phyloP scores from a whole-genome alignment of 805 yeast genomes.

The Candida nanaspora region DNA sequence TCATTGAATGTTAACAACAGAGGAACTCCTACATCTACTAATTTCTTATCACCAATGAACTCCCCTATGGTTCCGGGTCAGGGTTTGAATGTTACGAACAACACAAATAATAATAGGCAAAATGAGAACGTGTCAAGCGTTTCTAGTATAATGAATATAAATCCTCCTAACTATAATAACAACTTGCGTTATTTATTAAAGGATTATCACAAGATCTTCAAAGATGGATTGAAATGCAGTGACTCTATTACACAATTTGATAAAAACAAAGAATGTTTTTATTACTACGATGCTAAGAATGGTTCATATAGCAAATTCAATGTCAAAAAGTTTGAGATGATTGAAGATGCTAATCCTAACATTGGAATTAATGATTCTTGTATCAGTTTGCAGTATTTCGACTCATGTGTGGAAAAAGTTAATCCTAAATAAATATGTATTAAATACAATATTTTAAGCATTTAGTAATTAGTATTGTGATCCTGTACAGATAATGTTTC shows the following conservation, averaged over 20 bases:
- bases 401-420: conserved; percentile 38
- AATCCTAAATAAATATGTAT: conserved; percentile 28
- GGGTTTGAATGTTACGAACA: conserved; percentile 10
- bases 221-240: conserved; percentile 6
- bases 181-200: conserved; percentile 12
- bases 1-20: conserved; percentile 3
- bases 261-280: conserved; percentile 1
- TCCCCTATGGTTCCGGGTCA: conserved; percentile 17
- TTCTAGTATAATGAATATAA: conserved; percentile 16
- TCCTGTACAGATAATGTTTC: no score
- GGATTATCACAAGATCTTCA: conserved; percentile 2
- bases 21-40: conserved; percentile 14
- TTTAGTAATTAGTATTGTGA: no score
- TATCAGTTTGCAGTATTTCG: conserved; percentile 46
- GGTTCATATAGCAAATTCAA: conserved; percentile 27
- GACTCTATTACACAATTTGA: not conserved
- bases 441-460: no score
- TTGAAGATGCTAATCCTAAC: conserved; percentile 48
- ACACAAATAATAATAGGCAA: conserved; percentile 1
- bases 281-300: not conserved
- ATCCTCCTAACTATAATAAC: conserved; percentile 26
- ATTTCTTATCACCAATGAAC: conserved; percentile 18
- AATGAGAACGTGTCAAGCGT: not conserved
- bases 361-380: conserved; percentile 46
- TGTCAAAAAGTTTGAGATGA: conserved; percentile 45